Evolutionary conservation across 805 yeast genomes (phyloP).

Genomic region (Ogataea ganodermae): DNA sequence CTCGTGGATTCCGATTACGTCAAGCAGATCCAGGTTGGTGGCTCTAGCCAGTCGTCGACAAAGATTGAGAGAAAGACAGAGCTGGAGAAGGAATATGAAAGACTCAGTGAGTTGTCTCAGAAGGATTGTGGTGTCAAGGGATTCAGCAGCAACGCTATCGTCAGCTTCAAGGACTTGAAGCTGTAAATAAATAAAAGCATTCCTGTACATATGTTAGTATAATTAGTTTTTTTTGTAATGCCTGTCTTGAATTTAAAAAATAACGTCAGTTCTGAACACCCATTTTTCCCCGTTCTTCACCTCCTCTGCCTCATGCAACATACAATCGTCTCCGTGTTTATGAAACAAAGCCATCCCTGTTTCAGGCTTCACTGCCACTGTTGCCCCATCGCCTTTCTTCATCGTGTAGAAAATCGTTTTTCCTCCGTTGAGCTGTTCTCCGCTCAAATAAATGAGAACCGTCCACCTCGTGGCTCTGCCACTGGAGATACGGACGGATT

Average conservation of each 20-base stretch:
- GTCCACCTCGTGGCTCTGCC: constrained; percentile 59
- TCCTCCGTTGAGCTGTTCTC: constrained; percentile 57
- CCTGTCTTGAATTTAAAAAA: constrained; percentile 26
- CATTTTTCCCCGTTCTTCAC: constrained; percentile 58
- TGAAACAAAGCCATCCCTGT: constrained; percentile 62
- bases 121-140: constrained; percentile 21
- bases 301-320: constrained; percentile 57
- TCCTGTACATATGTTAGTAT: constrained; percentile 11
- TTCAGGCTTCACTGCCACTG: constrained; percentile 42
- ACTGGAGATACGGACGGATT: constrained; percentile 42
- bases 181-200: constrained; percentile 6
- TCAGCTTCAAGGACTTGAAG: constrained; percentile 29
- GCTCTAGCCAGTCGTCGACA: constrained; percentile 10
- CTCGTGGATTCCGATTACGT: constrained; percentile 44
- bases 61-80: constrained; percentile 22
- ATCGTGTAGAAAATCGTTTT: constrained; percentile 52
- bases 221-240: not conserved
- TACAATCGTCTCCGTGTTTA: constrained; percentile 66
- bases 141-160: constrained; percentile 27
- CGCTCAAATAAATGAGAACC: constrained; percentile 57
- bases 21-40: constrained; percentile 30
- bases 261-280: constrained; percentile 63
- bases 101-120: constrained; percentile 3
- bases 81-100: constrained; percentile 27
- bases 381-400: constrained; percentile 26